phyloP scores from a whole-genome alignment of 176 grass and related monocot genomes.

The Oryza officinalis region DNA sequence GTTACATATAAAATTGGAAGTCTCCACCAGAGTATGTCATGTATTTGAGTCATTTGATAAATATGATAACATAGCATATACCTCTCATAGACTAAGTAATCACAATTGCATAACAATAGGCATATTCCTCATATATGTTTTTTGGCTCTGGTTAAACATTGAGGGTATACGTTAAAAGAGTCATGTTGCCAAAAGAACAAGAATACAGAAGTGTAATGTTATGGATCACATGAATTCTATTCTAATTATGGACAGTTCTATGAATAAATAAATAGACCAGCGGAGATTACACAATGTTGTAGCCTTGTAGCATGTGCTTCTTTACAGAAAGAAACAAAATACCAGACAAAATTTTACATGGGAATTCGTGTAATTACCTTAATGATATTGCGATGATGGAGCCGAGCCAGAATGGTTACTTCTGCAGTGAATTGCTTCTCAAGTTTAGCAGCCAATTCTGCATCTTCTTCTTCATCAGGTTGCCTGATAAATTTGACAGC shows the following conservation, averaged over 20 bases:
- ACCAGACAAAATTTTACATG: background rate
- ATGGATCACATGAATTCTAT: background rate
- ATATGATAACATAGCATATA: conserved; percentile 26
- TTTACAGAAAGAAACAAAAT: background rate
- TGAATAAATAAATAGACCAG: background rate
- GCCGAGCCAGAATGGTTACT: conserved; percentile 74
- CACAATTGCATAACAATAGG: background rate
- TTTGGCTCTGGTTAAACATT: background rate
- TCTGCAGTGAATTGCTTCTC: conserved; percentile 89
- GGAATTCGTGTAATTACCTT: conserved; percentile 52
- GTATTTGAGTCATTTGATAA: background rate
- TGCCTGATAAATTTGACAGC: conserved; percentile 92
- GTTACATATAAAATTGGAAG: background rate
- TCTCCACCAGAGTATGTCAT: background rate
- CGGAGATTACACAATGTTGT: background rate
- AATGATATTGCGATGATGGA: conserved; percentile 85
- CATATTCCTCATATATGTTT: conserved; percentile 3
- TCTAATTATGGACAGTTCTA: conserved; percentile 11
- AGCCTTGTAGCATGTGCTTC: background rate
- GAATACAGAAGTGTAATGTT: background rate
- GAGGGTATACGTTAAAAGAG: background rate
- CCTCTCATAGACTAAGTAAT: background rate
- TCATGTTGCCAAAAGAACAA: conserved; percentile 1
- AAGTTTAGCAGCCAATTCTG: conserved; percentile 60
- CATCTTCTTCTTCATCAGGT: conserved; percentile 79